phyloP scores from a whole-genome alignment of 371 early-diverging fungal genomes.

The Syncephalastrum racemosum region DNA sequence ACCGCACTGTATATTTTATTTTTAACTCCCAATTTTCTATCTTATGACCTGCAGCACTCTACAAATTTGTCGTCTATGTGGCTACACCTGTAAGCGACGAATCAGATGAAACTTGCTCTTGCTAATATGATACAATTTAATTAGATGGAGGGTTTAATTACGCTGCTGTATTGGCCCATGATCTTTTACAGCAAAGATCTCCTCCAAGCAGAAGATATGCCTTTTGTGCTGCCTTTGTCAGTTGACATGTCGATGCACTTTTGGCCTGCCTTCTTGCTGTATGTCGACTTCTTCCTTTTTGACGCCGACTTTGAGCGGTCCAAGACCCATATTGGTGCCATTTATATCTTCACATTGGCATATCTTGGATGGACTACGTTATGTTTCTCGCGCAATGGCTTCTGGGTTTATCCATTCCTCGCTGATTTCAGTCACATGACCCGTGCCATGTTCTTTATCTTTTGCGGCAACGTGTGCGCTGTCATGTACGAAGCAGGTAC shows the following conservation, averaged over 20 bases:
- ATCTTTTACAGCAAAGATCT: conserved; percentile 16
- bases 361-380: conserved; percentile 24
- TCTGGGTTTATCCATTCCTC: conserved; percentile 29
- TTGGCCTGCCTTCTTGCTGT: conserved; percentile 27
- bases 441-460: conserved; percentile 18
- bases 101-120: neutral
- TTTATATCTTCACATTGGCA: conserved; percentile 19
- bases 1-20: too few relatives aligned
- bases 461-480: conserved; percentile 19
- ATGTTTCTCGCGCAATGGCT: conserved; percentile 23
- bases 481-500: conserved; percentile 29
- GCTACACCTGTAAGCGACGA: conserved; percentile 17
- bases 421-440: conserved; percentile 13
- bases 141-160: conserved; percentile 30
- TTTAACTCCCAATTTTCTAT: too few relatives aligned
- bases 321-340: conserved; percentile 11
- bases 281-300: conserved; percentile 26
- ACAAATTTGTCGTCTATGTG: conserved; percentile 12
- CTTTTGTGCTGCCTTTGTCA: conserved; percentile 17
- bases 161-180: conserved; percentile 29
- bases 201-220: conserved; percentile 15
- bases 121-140: neutral
- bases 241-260: conserved; percentile 27
- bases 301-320: conserved; percentile 23
- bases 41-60: conserved; percentile 1